phyloP scores from a whole-genome alignment of 2,329 filamentous ascomycete species.

The Aspergillus pseudonomiae region DNA sequence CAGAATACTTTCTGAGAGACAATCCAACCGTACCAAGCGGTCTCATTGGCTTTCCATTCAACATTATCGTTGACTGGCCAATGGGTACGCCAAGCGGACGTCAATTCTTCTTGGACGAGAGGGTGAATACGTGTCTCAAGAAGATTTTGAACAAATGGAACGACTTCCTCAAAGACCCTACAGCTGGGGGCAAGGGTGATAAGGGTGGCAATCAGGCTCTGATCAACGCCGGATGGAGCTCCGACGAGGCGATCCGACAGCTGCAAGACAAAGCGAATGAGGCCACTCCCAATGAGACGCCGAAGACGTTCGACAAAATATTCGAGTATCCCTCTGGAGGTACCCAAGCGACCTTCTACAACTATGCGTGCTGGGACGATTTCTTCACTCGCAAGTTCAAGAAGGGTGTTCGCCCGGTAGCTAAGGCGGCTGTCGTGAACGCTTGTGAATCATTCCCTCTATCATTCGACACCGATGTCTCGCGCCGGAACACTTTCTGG shows the following conservation, averaged over 20 bases:
- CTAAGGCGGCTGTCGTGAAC: not conserved
- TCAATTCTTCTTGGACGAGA: constrained; percentile 6
- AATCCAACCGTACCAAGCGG: not conserved
- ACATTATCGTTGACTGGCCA: constrained; percentile 10
- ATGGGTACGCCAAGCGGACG: constrained; percentile 9
- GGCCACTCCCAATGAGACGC: not conserved
- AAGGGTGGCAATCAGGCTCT: not conserved
- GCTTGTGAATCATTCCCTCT: not conserved
- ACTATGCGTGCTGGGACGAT: not conserved
- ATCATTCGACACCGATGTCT: not conserved
- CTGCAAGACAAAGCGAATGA: not conserved
- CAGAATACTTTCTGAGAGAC: constrained; percentile 4
- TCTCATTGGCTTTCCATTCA: constrained; percentile 10
- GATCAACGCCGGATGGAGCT: not conserved
- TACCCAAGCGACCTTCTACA: not conserved
- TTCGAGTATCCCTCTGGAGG: not conserved
- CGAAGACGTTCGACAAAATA: not conserved
- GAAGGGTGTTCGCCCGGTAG: not conserved
- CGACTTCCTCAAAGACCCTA: not conserved
- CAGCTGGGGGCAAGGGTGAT: not conserved
- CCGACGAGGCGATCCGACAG: not conserved
- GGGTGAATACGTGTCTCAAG: not conserved
- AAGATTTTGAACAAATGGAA: not conserved
- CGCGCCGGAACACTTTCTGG: not conserved
- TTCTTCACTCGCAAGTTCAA: not conserved